Conservation (phyloP, 208 protist genomes). For the Trypanosoma vivax region DNA sequence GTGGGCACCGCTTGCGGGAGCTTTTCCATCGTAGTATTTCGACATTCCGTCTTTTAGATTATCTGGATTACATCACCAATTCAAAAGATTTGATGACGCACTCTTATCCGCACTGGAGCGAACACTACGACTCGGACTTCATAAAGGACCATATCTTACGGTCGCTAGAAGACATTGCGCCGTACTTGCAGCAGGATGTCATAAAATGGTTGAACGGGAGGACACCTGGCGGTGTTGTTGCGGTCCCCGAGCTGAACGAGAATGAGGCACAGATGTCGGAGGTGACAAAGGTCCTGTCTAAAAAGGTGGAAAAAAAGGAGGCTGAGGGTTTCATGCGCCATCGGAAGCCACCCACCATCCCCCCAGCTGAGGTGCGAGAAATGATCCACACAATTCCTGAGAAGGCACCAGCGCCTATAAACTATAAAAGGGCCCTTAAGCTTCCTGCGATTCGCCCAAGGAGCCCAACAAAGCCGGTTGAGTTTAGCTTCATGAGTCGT, state of each 20-base stretch:
- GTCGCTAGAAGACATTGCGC: slow-evolving; percentile 20
- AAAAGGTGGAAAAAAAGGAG: neutral
- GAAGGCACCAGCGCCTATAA: slow-evolving; percentile 37
- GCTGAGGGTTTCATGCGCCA: neutral
- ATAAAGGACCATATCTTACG: slow-evolving; percentile 28
- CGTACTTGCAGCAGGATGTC: slow-evolving; percentile 24
- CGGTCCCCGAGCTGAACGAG: neutral
- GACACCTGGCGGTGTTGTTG: slow-evolving; percentile 14
- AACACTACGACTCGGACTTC: slow-evolving; percentile 53
- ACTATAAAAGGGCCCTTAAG: slow-evolving; percentile 9
- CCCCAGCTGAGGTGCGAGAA: slow-evolving; percentile 63
- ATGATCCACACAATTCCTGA: slow-evolving; percentile 68
- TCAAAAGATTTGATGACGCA: slow-evolving; percentile 20
- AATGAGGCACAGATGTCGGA: neutral
- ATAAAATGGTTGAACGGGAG: slow-evolving; percentile 27
- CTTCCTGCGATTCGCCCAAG: neutral
- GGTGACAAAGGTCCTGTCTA: neutral
- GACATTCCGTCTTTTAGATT: slow-evolving; percentile 47
- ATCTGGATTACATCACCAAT: slow-evolving; percentile 48
- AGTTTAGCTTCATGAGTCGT: slow-evolving; percentile 21
- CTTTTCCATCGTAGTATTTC: slow-evolving; percentile 44
- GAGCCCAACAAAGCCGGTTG: slow-evolving; percentile 17
- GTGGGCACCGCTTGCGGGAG: slow-evolving; percentile 34
- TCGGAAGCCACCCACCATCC: slow-evolving; percentile 14
- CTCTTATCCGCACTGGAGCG: slow-evolving; percentile 36